These are phyloP conservation scores for Acanthamoeba lenticulata DNA, from an alignment of 208 protist species.

Conservation along the genomic window DNA sequence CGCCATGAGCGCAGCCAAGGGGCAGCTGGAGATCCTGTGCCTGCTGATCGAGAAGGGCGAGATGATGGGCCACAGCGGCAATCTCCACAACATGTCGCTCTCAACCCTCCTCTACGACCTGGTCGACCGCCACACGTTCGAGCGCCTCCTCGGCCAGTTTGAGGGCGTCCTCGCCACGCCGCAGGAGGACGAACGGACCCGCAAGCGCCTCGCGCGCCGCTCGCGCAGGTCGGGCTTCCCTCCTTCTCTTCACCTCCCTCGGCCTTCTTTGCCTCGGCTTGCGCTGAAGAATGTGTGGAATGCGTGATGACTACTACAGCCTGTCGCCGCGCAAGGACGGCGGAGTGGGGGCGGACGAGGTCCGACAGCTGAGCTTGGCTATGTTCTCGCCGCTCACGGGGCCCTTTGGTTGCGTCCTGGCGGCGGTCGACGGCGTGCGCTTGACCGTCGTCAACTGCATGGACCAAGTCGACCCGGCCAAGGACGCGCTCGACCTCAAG, in stretches of 20 bases:
- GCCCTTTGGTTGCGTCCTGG: not conserved
- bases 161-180: not conserved
- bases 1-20: slow-evolving; percentile 11
- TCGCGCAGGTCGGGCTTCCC: too few species aligned
- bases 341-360: not conserved
- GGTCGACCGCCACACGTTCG: slow-evolving; percentile 16
- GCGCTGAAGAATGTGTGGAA: too few species aligned
- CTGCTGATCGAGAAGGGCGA: slow-evolving; percentile 61
- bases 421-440: not conserved
- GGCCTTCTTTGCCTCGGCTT: not conserved
- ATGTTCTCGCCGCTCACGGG: slow-evolving; percentile 45
- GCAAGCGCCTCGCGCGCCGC: not conserved
- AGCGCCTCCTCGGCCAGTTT: slow-evolving; percentile 33
- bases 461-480: not conserved
- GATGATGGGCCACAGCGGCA: slow-evolving; percentile 1
- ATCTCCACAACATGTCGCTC: slow-evolving; percentile 1
- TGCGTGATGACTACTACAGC: too few species aligned
- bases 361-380: slow-evolving; percentile 30
- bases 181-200: not conserved
- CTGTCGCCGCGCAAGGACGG: not conserved
- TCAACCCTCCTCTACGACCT: slow-evolving; percentile 40
- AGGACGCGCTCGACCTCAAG: not conserved
- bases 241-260: too few species aligned
- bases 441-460: slow-evolving; percentile 46
- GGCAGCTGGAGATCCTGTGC: slow-evolving; percentile 57